Conservation (phyloP, 495 filamentous ascomycete species). For the Penicillium paradoxum region DNA sequence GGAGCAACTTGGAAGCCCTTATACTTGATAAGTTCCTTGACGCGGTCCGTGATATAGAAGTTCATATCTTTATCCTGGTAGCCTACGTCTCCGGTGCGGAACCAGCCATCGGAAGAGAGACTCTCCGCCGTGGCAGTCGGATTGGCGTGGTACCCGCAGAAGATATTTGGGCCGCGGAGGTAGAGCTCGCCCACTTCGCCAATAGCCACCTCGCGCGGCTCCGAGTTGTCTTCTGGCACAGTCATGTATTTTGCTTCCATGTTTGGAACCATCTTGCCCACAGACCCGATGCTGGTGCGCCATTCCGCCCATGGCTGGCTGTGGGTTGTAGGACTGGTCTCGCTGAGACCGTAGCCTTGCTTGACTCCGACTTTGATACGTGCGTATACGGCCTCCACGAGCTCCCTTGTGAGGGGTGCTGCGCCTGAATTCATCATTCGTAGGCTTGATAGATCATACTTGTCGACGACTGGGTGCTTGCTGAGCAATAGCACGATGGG, state of each 20-base stretch:
- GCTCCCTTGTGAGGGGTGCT: conserved; percentile 77
- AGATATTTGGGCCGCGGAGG: conserved; percentile 58
- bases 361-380: conserved; percentile 71
- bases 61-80: neutral
- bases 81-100: neutral
- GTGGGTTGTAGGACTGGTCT: conserved; percentile 55
- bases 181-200: conserved; percentile 66
- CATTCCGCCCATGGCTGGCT: conserved; percentile 72
- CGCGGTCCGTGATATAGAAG: neutral
- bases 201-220: conserved; percentile 52
- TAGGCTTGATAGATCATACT: conserved; percentile 77
- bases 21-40: neutral
- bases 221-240: conserved; percentile 48
- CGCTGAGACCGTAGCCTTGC: conserved; percentile 85
- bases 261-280: conserved; percentile 75
- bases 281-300: conserved; percentile 70
- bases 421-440: conserved; percentile 87
- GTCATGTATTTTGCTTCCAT: conserved; percentile 74
- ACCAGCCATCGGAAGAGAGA: neutral
- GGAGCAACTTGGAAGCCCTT: neutral
- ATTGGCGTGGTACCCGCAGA: conserved; percentile 21
- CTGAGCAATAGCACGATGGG: conserved; percentile 76
- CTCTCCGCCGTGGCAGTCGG: too few relatives aligned
- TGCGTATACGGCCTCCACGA: conserved; percentile 72
- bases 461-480: conserved; percentile 70